phyloP scores from a whole-genome alignment of 768 basidiomycete genomes.

The Kwoniella sp. region DNA sequence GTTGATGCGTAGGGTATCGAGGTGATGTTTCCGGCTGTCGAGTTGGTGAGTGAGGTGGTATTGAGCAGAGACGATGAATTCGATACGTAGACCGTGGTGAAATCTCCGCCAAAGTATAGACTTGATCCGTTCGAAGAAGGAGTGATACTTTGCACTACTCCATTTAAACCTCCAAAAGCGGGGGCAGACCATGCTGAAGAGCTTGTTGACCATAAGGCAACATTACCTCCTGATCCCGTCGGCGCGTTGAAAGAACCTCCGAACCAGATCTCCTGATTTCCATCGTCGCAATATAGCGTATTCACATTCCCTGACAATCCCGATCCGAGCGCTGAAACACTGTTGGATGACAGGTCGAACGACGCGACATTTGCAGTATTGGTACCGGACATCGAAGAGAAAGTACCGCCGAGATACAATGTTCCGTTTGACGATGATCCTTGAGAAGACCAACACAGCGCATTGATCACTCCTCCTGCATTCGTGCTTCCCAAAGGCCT shows the following conservation, averaged over 20 bases:
- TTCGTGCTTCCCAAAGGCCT: conserved; percentile 75
- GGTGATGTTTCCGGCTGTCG: conserved; percentile 64
- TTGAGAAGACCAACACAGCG: conserved; percentile 62
- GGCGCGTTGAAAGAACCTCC: conserved; percentile 51
- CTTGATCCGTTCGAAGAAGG: conserved; percentile 70
- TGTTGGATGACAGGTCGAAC: conserved; percentile 58
- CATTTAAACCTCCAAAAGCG: conserved; percentile 79
- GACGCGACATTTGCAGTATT: conserved; percentile 73
- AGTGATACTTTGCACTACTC: conserved; percentile 75
- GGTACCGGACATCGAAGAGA: conserved; percentile 68
- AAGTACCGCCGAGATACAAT: conserved; percentile 81
- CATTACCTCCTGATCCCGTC: conserved; percentile 39
- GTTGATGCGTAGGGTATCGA: conserved; percentile 80
- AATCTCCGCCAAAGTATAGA: conserved; percentile 85
- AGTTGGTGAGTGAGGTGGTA: conserved; percentile 57
- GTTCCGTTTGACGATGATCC: conserved; percentile 57
- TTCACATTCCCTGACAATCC: conserved; percentile 76
- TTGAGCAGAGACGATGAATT: conserved; percentile 59
- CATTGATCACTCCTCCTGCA: conserved; percentile 71
- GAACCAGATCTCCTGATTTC: conserved; percentile 49
- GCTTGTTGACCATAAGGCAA: conserved; percentile 53
- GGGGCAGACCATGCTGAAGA: conserved; percentile 67
- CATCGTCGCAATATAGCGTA: conserved; percentile 74
- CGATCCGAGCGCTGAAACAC: conserved; percentile 24
- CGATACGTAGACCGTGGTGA: conserved; percentile 68